A percentile compares a stretch with the other conserved stretches of the same genome.
Evolutionary conservation across 768 basidiomycete species (phyloP).

Genomic region (Mycena albidolilacea): DNA sequence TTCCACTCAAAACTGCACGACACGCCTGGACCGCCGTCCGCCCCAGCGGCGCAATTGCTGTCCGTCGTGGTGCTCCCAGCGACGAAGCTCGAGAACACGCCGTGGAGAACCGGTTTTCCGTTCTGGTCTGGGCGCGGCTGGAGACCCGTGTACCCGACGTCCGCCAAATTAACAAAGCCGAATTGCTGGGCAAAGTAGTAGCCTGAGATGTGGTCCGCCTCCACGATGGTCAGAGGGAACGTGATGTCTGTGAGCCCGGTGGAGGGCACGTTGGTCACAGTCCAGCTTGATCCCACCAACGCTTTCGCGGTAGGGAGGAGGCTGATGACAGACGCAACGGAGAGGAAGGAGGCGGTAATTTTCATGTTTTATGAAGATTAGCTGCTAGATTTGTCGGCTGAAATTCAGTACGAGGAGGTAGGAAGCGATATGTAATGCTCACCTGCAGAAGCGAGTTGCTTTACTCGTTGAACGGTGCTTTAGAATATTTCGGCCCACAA

Average conservation of each 20-base stretch:
- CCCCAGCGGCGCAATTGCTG: constrained; percentile 27
- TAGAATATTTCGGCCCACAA: neutral
- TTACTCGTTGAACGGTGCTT: constrained; percentile 5
- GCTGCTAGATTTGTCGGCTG: neutral
- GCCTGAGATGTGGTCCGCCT: neutral
- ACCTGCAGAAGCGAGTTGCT: constrained; percentile 5
- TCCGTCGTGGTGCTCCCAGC: constrained; percentile 15
- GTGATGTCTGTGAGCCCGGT: neutral
- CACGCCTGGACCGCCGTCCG: constrained; percentile 36
- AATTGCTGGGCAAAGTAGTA: constrained; percentile 1
- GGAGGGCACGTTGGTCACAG: neutral
- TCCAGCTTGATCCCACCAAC: constrained; percentile 7
- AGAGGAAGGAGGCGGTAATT: constrained; percentile 4
- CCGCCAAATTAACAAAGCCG: neutral
- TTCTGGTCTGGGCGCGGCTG: constrained; percentile 3
- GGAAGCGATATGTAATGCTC: constrained; percentile 1
- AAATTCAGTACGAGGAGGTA: constrained; percentile 2
- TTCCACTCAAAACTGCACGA: constrained; percentile 15
- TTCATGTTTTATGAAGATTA: constrained; percentile 6
- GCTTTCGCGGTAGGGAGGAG: constrained; percentile 3
- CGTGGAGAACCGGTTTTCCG: constrained; percentile 5
- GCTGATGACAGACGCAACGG: constrained; percentile 4
- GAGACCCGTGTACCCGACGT: neutral
- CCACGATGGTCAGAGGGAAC: neutral
- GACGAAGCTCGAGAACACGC: constrained; percentile 9